Evolutionary conservation across 495 filamentous ascomycete species (phyloP), one percentile per base, ranked within the genome.

Genomic region (Aspergillus steynii): DNA sequence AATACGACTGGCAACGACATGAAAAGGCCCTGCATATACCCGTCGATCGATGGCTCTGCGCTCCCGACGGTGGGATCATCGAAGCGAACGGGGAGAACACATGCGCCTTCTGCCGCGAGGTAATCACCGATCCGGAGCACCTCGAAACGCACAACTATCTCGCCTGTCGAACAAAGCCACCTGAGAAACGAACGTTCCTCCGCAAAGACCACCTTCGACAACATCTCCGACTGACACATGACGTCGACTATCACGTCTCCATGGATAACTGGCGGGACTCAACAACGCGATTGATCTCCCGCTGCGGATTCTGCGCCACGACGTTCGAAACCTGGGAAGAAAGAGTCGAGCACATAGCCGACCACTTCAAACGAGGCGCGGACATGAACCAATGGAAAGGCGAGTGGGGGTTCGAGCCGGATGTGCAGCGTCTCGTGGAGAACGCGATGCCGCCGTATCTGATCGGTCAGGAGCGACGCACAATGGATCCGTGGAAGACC

Each of bases 1-100:
- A 92, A 66, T 89, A 91, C 70, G 89, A 92, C 72, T 92, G 89
- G 89, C 85, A 89, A 62, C 77, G 89, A 54, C 89, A 92, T 69
- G 89, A 92, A 69, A 92, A 91, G 62, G 86, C 88, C 4, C 73
- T 91, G 28, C 89, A 92, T 70, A 65, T 92, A 45, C 85, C 83
- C 7, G 79, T 92, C 0, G 89, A 91, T 64, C 85, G 86, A 45
- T 92, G 89, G 89, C 82, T 85, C 15, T 92, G 89, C 67, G 82
- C 84, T 12, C 87, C 88, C 0, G 74, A 85, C 42, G 88, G 88
- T 12, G 65, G 61, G 0, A 50, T 64, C 20, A 20, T 57, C 20
- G 58, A 62, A 62, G 76, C 8, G 78, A 87, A 65, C 83, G 88
- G 15, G 67, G 78, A 50, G 68, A 81, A 9, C 80, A 77, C 7